Base-by-base conservation (phyloP, 257 asterid species). In the Schizonepeta tenuifolia region DNA sequence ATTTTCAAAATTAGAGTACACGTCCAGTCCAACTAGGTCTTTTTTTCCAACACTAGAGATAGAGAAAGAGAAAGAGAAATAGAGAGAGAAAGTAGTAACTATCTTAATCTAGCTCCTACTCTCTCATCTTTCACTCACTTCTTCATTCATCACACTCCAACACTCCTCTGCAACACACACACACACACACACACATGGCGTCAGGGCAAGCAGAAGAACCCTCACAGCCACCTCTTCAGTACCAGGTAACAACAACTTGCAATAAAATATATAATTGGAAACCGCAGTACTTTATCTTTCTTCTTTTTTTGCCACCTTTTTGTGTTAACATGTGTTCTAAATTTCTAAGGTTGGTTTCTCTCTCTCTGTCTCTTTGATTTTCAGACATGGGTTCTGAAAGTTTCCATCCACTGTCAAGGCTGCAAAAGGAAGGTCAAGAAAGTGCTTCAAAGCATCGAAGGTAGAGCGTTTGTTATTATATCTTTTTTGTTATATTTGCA, bases 361-460 rank as follows among this genome's bases (percentile, higher is more conserved):
- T 77, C 41, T 43, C 31, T 15, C 47, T 22, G 12, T 75, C 1
- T 40, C 11, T 65, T 26, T 14, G 14, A 4, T 73, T 74, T 49
- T 33, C 86, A 92, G 98, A 92, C 88, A 58, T 86, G 92, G 96
- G 77, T 74, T 78, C 79, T 92, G 55, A 92, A 84, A 59, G 98
- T 92, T 70, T 88, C 97, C 38, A 90, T 92, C 81, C 98, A 92
- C 82, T 92, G 98, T 49, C 88, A 87, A 84, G 98, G 91, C 74
- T 92, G 98, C 86, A 88, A 83, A 65, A 84, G 74, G 36, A 88
- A 92, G 75, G 98, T 90, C 67, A 87, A 92, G 88, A 92, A 87
- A 86, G 83, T 90, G 12, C 82, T 90, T 2, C 95, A 79, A 65
- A 77, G 74, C 84, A 87, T 90, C 44, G 96, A 92, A 81, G 98